phyloP scores from a whole-genome alignment of 257 asterid genomes.

The Solanum pimpinellifolium region DNA sequence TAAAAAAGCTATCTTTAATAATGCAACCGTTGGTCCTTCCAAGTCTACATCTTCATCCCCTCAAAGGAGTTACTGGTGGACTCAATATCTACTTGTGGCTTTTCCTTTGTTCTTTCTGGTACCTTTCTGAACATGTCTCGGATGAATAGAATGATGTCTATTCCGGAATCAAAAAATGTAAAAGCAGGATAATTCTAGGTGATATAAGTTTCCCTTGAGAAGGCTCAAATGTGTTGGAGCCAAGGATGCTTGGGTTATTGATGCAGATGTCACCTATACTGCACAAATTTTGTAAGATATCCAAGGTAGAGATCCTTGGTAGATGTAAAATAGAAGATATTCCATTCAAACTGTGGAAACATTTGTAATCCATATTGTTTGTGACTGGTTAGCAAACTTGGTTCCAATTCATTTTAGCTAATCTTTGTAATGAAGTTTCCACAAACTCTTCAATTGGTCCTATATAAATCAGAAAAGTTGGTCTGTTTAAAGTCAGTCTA shows the following conservation, averaged over 20 bases:
- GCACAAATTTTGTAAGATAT: neutral
- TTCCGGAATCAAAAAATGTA: neutral
- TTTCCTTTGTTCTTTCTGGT: slow-evolving; percentile 22
- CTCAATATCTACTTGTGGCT: slow-evolving; percentile 26
- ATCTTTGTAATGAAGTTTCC: neutral
- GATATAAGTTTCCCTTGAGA: neutral
- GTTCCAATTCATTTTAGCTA: neutral
- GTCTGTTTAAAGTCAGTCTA: neutral
- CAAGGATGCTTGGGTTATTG: neutral
- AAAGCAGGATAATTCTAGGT: neutral
- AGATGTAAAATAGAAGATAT: neutral
- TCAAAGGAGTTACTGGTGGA: neutral
- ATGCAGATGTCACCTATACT: neutral
- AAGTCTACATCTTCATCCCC: slow-evolving; percentile 38
- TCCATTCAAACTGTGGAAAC: neutral
- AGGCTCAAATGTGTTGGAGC: neutral
- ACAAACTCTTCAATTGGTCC: neutral
- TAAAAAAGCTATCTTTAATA: slow-evolving; percentile 39
- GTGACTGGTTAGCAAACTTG: neutral
- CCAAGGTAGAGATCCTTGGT: neutral
- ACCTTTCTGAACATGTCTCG: neutral
- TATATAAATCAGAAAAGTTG: neutral
- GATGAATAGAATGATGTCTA: neutral
- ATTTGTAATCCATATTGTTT: neutral
- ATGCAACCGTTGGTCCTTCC: slow-evolving; percentile 26